Evolutionary conservation across 2,329 filamentous ascomycete species (phyloP), one percentile per base, ranked within the genome.

Genomic region (Xylariales sp.): DNA sequence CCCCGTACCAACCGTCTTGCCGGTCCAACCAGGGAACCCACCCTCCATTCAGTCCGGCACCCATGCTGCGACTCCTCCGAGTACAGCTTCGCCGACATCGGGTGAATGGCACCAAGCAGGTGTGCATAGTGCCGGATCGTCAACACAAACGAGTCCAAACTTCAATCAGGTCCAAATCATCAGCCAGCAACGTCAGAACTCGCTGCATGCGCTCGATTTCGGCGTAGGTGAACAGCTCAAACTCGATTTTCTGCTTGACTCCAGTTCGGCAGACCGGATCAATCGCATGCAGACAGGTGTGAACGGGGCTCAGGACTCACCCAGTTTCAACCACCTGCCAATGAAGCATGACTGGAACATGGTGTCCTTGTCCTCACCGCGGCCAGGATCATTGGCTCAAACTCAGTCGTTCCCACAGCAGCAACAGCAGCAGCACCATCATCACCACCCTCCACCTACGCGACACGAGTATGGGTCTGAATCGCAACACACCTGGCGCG

Each of bases 241-340:
- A 5, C 74, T 93, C 21, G 83, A 81, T 40, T 90, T 89, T 48
- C 67, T 93, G 2, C 69, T 91, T 2, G 79, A 83, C 41, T 63
- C 74, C 5, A 27, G 21, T 8, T 19, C 34, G 23, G 70, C 73
- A 6, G 73, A 78, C 33, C 73, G 72, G 40, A 68, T 72, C 16
- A 70, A 61, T 45, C 72, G 66, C 49, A 72, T 76, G 36, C 68
- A 70, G 29, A 72, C 69, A 33, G 69, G 72, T 18, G 42, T 69
- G 27, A 65, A 73, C 44, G 69, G 67, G 12, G 60, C 65, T 6
- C 69, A 70, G 40, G 71, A 75, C 44, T 59, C 65, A 7, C 50
- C 61, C 17, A 51, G 61, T 16, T 73, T 62, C 40, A 61, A 62
- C 12, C 68, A 72, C 40, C 47, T 69, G 7, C 69, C 69, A 37